Conservation (phyloP, 768 basidiomycete species). For the Omphalotus guepiniiformis region DNA sequence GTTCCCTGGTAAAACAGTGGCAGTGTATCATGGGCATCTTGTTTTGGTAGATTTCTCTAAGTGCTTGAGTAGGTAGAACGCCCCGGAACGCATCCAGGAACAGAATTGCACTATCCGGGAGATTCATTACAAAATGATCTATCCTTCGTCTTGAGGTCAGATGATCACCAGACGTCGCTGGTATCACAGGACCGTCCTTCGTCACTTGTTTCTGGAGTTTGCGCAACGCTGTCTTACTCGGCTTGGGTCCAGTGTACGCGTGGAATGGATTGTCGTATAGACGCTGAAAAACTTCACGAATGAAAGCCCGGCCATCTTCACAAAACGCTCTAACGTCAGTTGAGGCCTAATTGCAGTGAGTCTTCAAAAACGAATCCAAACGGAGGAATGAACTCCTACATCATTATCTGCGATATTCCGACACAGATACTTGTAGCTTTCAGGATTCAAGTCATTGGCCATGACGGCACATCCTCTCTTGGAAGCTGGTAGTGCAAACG, state of each 20-base stretch:
- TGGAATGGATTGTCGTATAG: slow-evolving; percentile 67
- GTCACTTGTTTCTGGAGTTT: slow-evolving; percentile 24
- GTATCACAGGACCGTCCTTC: neutral
- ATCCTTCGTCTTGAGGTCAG: slow-evolving; percentile 47
- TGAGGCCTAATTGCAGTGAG: slow-evolving; percentile 59
- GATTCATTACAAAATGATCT: slow-evolving; percentile 95
- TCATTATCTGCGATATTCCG: slow-evolving; percentile 75
- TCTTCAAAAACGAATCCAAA: slow-evolving; percentile 5
- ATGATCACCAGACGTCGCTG: neutral
- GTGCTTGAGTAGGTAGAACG: slow-evolving; percentile 42
- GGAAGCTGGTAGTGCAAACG: slow-evolving; percentile 91
- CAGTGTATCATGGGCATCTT: slow-evolving; percentile 91
- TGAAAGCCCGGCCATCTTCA: slow-evolving; percentile 86
- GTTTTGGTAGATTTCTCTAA: slow-evolving; percentile 41
- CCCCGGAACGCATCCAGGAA: slow-evolving; percentile 90
- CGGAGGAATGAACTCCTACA: slow-evolving; percentile 38
- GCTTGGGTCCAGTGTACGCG: slow-evolving; percentile 44
- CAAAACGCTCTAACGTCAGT: slow-evolving; percentile 68
- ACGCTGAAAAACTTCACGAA: slow-evolving; percentile 50
- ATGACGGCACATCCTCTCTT: slow-evolving; percentile 87
- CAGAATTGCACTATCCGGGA: slow-evolving; percentile 86
- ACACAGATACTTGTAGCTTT: slow-evolving; percentile 71
- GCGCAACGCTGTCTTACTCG: slow-evolving; percentile 42
- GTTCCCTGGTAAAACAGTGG: slow-evolving; percentile 91
- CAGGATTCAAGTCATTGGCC: slow-evolving; percentile 93